Conservation (phyloP, 768 basidiomycete species). For the Psilocybe subaeruginosa region DNA sequence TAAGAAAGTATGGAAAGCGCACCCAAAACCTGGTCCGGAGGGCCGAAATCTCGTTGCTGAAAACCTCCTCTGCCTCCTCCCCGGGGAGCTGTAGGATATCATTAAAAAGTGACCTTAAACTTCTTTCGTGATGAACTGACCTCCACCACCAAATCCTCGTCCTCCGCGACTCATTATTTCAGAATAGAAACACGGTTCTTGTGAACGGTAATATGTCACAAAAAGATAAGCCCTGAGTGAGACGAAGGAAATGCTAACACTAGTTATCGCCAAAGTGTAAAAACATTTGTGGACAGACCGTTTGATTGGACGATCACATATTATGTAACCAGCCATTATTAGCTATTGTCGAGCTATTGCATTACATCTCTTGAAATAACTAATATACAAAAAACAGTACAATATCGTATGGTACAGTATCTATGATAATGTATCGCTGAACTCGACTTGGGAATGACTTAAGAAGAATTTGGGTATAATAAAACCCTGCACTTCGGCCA, state of each 20-base stretch:
- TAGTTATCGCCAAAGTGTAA: not conserved
- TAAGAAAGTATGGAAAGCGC: conserved; percentile 16
- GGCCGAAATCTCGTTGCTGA: conserved; percentile 72
- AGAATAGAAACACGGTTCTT: not conserved
- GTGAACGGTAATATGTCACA: not conserved
- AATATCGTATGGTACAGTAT: not conserved
- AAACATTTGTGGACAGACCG: conserved; percentile 4
- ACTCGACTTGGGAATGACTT: too few relatives aligned
- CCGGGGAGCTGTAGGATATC: conserved; percentile 29
- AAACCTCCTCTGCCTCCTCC: conserved; percentile 74
- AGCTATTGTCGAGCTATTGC: too few relatives aligned
- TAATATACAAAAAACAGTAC: too few relatives aligned
- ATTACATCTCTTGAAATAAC: too few relatives aligned
- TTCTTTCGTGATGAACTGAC: conserved; percentile 25
- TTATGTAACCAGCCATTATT: conserved; percentile 2
- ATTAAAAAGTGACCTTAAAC: conserved; percentile 6
- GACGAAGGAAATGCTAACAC: not conserved
- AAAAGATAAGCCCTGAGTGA: not conserved
- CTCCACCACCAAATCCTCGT: conserved; percentile 59
- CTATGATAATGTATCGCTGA: not conserved
- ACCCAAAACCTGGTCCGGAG: conserved; percentile 83
- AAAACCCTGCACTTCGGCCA: not conserved
- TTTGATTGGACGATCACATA: conserved; percentile 7
- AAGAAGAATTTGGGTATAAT: not conserved
- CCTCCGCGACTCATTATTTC: conserved; percentile 44